phyloP scores from a whole-genome alignment of 2,329 filamentous ascomycete species.

The Cercospora nicotianae region DNA sequence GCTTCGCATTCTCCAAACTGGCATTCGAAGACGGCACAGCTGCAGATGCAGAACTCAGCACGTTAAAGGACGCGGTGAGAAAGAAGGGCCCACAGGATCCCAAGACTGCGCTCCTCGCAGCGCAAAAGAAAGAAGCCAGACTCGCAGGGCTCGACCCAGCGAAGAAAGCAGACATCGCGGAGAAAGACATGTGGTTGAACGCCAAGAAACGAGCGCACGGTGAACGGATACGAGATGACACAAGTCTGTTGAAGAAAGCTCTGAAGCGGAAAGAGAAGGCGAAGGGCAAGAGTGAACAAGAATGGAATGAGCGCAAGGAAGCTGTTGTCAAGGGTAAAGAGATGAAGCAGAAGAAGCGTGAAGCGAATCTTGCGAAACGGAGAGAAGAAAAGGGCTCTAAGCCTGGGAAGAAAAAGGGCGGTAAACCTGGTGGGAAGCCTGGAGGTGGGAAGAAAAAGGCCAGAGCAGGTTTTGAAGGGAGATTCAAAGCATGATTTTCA shows the following conservation, averaged over 20 bases:
- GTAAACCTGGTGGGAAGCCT: slow-evolving; percentile 49
- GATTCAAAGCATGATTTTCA: slow-evolving; percentile 55
- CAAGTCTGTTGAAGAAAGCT: slow-evolving; percentile 84
- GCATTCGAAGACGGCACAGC: slow-evolving; percentile 83
- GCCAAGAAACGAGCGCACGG: slow-evolving; percentile 87
- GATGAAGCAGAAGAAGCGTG: slow-evolving; percentile 52
- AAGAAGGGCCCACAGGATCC: slow-evolving; percentile 82
- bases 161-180: slow-evolving; percentile 81
- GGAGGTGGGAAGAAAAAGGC: slow-evolving; percentile 59
- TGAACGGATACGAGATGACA: slow-evolving; percentile 85
- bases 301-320: slow-evolving; percentile 61
- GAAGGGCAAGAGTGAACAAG: slow-evolving; percentile 89
- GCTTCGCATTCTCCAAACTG: slow-evolving; percentile 89
- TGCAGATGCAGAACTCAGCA: slow-evolving; percentile 68
- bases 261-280: slow-evolving; percentile 86
- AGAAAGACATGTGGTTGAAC: slow-evolving; percentile 93
- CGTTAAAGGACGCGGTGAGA: slow-evolving; percentile 63
- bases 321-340: slow-evolving; percentile 50
- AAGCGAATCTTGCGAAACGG: slow-evolving; percentile 63
- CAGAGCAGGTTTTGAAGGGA: slow-evolving; percentile 63
- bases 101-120: slow-evolving; percentile 79
- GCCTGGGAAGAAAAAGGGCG: slow-evolving; percentile 64
- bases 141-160: slow-evolving; percentile 71
- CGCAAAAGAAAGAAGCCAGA: slow-evolving; percentile 82
- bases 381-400: slow-evolving; percentile 76